A percentile compares a stretch with the other conserved stretches of the same genome.
These are phyloP conservation scores for Exidia glandulosa DNA, from an alignment of 768 basidiomycete genomes.

Conservation along the genomic window DNA sequence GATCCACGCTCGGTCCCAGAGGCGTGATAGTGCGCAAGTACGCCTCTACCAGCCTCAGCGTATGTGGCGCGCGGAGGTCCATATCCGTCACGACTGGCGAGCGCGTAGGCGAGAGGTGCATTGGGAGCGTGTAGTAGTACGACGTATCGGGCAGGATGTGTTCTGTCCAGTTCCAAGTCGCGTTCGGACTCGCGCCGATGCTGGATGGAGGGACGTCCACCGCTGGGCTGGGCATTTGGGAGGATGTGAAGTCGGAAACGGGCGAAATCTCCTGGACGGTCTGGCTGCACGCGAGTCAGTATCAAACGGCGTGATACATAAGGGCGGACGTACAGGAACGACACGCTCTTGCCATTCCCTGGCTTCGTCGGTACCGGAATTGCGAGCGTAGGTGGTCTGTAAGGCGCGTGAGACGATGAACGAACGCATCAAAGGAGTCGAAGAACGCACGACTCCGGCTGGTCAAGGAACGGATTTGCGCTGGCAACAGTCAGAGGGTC, in stretches of 20 bases:
- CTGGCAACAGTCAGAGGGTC: neutral
- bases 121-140: constrained; percentile 60
- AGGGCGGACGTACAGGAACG: neutral
- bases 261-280: neutral
- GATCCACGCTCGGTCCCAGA: neutral
- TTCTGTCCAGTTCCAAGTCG: constrained; percentile 41
- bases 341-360: neutral
- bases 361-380: neutral
- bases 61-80: constrained; percentile 43
- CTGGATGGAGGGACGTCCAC: neutral
- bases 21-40: constrained; percentile 24
- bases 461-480: neutral
- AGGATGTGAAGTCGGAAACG: neutral
- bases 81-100: constrained; percentile 50
- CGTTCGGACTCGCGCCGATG: neutral
- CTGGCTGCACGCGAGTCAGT: neutral
- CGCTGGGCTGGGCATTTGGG: neutral
- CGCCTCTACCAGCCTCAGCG: constrained; percentile 37
- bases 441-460: neutral
- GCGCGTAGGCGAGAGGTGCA: constrained; percentile 21
- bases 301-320: neutral
- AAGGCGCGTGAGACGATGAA: neutral
- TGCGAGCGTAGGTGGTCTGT: neutral
- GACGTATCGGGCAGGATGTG: constrained; percentile 64
- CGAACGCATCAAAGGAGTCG: neutral